Evolutionary conservation across 805 yeast genomes (phyloP).

Genomic region (Candida lessepsii): DNA sequence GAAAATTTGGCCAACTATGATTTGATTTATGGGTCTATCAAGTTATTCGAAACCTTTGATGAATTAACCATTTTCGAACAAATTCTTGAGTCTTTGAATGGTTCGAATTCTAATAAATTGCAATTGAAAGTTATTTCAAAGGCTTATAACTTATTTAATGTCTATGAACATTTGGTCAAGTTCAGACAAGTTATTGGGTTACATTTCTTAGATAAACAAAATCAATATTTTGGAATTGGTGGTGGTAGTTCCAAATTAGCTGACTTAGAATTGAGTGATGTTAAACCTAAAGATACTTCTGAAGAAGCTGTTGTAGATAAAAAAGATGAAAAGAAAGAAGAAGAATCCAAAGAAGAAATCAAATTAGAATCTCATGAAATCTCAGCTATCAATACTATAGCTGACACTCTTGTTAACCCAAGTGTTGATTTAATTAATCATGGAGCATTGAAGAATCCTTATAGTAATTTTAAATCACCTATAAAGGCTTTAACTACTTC

Average conservation of each 20-base stretch:
- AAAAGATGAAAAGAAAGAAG: constrained; percentile 8
- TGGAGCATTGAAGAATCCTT: constrained; percentile 31
- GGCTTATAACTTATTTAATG: constrained; percentile 59
- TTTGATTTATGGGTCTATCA: constrained; percentile 36
- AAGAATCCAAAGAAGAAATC: constrained; percentile 7
- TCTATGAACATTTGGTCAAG: constrained; percentile 60
- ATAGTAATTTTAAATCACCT: constrained; percentile 42
- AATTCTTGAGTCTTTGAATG: constrained; percentile 18
- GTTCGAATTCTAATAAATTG: constrained; percentile 14
- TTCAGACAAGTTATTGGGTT: constrained; percentile 62
- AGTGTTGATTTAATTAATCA: constrained; percentile 17
- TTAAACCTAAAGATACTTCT: constrained; percentile 2
- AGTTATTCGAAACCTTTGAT: constrained; percentile 27
- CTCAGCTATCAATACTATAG: constrained; percentile 16
- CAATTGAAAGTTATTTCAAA: constrained; percentile 48
- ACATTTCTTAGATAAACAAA: constrained; percentile 43
- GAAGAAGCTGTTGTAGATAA: too few relatives aligned
- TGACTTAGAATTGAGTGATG: neutral
- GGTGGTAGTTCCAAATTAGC: constrained; percentile 52
- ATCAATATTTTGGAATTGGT: constrained; percentile 39
- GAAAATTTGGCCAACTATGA: constrained; percentile 62
- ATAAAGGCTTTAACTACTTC: constrained; percentile 60
- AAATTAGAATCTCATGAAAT: constrained; percentile 5
- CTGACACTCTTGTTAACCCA: constrained; percentile 3
- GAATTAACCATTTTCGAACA: constrained; percentile 29